Conservation (phyloP, 768 basidiomycete species). For the Rhodotorula taiwanensis region DNA sequence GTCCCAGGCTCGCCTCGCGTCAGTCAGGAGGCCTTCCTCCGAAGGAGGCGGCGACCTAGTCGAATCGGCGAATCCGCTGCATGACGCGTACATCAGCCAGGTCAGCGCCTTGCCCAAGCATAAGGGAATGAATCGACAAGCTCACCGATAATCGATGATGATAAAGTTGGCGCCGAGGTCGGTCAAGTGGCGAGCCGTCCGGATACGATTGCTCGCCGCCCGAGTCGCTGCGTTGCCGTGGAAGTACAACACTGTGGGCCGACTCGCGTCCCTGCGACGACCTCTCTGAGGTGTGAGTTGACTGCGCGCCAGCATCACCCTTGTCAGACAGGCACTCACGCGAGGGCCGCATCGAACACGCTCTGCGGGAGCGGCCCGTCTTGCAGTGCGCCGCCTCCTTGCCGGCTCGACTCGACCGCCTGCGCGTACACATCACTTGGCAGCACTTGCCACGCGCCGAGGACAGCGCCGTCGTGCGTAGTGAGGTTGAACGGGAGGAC, state of each 20-base stretch:
- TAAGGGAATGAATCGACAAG: no score
- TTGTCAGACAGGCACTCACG: constrained; percentile 41
- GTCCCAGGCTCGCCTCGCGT: constrained; percentile 73
- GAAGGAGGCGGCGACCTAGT: constrained; percentile 58
- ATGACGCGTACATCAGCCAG: neutral
- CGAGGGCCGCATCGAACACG: constrained; percentile 18
- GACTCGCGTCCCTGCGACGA: constrained; percentile 42
- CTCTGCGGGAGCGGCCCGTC: constrained; percentile 42
- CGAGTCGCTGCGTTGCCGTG: constrained; percentile 86
- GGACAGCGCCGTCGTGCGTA: constrained; percentile 66
- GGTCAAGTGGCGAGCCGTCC: constrained; percentile 44
- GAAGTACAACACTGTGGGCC: constrained; percentile 79
- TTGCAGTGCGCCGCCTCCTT: constrained; percentile 29
- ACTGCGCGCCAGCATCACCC: no score
- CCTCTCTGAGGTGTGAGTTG: no score
- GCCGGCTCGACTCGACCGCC: constrained; percentile 41
- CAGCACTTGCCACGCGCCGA: constrained; percentile 82
- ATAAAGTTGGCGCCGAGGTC: constrained; percentile 68
- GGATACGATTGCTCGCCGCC: constrained; percentile 61
- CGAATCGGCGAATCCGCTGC: constrained; percentile 75
- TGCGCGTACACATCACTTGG: constrained; percentile 59
- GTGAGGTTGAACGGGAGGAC: constrained; percentile 63
- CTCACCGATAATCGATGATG: constrained; percentile 70
- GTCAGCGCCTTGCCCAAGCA: no score
- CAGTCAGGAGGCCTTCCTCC: constrained; percentile 60